Evolutionary conservation across 495 filamentous ascomycete species (phyloP), one percentile per base, ranked within the genome.

Genomic region (Apiosordaria backusii): DNA sequence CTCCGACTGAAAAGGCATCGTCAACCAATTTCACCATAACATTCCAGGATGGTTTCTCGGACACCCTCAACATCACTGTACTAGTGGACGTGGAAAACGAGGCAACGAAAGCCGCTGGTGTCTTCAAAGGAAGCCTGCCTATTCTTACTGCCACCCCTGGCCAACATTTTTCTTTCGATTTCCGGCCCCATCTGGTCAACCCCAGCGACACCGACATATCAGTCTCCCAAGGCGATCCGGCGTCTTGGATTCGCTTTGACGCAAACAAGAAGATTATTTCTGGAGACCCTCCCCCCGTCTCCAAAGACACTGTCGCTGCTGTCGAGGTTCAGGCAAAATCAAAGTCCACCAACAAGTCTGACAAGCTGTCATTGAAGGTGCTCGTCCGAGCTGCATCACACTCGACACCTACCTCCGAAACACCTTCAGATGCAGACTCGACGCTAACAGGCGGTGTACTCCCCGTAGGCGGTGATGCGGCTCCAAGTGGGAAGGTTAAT

Each of bases 231-330:
- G 80, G 77, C 21, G 67, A 81, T 2, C 75, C 86, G 1, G 74
- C 81, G 7, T 74, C 85, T 16, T 97, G 92, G 93, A 78, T 95
- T 10, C 79, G 77, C 1, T 91, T 91, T 67, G 84, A 90, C 68
- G 60, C 82, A 13, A 73, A 71, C 10, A 85, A 83, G 50, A 74
- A 83, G 65, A 82, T 81, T 2, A 77, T 96, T 4, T 83, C 78
- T 22, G 92, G 92, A 5, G 78, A 82, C 15, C 86, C 90, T 23
- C 91, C 93, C 1, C 29, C 71, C 7, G 68, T 60, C 0, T 22
- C 65, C 25, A 24, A 57, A 10, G 70, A 69, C 18, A 76, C 81
- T 29, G 59, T 80, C 7, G 76, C 85, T 52, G 70, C 68, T 0
- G 72, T 89, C n/a, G 76, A 77, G 27, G 72, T 91, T 55, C 83